Conservation (phyloP, 2,329 filamentous ascomycete species). For the Basipetospora chlamydospora region DNA sequence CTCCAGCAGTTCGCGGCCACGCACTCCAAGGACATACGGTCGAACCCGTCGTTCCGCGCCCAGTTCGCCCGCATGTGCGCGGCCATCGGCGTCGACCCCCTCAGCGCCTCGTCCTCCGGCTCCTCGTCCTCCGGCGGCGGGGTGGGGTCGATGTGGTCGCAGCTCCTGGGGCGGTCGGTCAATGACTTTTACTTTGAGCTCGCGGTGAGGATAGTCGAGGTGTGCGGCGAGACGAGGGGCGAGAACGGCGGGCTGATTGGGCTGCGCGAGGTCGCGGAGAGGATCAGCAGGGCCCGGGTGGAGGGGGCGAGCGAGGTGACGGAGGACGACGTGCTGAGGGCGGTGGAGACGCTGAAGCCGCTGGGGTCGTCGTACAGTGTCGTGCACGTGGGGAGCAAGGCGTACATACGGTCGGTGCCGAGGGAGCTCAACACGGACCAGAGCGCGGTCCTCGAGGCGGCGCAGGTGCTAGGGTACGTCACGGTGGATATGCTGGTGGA, state of each 20-base stretch:
- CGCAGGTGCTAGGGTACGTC: constrained; percentile 79
- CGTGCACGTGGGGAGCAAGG: constrained; percentile 66
- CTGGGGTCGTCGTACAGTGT: constrained; percentile 80
- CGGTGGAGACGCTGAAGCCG: constrained; percentile 74
- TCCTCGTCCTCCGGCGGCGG: constrained; percentile 27
- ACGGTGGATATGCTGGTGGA: constrained; percentile 76
- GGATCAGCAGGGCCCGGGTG: constrained; percentile 56
- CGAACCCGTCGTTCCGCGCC: constrained; percentile 84
- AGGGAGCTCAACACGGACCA: constrained; percentile 94
- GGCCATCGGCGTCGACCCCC: constrained; percentile 87
- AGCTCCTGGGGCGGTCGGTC: constrained; percentile 78
- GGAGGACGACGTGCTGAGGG: constrained; percentile 85
- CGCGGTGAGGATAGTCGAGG: constrained; percentile 86
- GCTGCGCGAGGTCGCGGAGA: constrained; percentile 63
- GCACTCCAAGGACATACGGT: constrained; percentile 90
- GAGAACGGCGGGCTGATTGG: constrained; percentile 92
- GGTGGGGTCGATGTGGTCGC: constrained; percentile 70
- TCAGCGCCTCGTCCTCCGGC: constrained; percentile 38
- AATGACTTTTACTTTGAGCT: constrained; percentile 99
- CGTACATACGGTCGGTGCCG: constrained; percentile 83
- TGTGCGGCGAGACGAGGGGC: constrained; percentile 69
- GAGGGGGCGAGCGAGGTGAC: constrained; percentile 68
- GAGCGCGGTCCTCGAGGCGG: constrained; percentile 78
- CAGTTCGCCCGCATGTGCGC: constrained; percentile 98
- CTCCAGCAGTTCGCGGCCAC: constrained; percentile 91